phyloP scores from a whole-genome alignment of 2,329 filamentous ascomycete species.

The Colletotrichum ledebouriae region DNA sequence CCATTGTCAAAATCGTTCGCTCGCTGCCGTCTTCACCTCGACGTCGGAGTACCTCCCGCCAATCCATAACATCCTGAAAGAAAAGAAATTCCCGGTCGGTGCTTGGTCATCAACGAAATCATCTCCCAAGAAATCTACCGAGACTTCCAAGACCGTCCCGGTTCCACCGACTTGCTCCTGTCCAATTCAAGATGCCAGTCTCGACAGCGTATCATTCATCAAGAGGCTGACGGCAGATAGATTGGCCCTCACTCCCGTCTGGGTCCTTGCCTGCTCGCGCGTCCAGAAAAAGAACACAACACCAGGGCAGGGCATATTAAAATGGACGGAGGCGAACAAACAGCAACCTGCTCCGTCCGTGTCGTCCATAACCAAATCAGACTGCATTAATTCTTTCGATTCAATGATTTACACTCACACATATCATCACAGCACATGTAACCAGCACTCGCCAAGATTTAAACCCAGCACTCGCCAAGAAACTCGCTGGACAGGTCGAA shows the following conservation, averaged over 20 bases:
- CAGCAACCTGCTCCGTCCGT: constrained; percentile 18
- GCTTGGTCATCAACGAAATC: neutral
- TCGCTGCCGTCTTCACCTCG: neutral
- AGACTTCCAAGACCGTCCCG: constrained; percentile 16
- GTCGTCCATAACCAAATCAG: neutral
- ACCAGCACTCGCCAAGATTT: neutral
- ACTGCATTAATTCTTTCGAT: neutral
- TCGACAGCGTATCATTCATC: constrained; percentile 11
- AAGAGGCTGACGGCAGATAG: constrained; percentile 22
- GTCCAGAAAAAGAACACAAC: constrained; percentile 24
- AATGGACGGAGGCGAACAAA: constrained; percentile 15
- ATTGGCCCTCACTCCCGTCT: constrained; percentile 12
- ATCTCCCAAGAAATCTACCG: neutral
- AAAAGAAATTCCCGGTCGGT: constrained; percentile 14
- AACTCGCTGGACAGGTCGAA: neutral
- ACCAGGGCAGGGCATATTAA: constrained; percentile 2
- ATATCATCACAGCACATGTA: neutral
- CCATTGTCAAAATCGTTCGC: constrained; percentile 5
- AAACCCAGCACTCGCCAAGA: constrained; percentile 1
- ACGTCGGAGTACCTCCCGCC: constrained; percentile 6
- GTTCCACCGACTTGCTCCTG: constrained; percentile 24
- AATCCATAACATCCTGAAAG: neutral
- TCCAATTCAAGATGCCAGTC: constrained; percentile 28
- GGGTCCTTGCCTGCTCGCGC: constrained; percentile 12
- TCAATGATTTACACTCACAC: constrained; percentile 7